phyloP scores from a whole-genome alignment of 306 rosid genomes.

The Malus fusca region DNA sequence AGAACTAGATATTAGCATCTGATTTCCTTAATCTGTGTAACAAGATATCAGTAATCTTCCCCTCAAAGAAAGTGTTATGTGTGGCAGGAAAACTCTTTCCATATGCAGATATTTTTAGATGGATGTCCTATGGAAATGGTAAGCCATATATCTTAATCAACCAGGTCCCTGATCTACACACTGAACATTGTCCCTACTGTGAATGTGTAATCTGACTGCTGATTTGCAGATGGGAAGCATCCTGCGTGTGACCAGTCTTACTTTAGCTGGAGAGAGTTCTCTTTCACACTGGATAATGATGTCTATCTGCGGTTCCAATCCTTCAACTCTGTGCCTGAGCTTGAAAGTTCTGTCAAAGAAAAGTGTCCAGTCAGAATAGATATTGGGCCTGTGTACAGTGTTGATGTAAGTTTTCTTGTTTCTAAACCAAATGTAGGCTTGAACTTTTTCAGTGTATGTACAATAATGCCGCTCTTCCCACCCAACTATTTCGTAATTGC shows the following conservation, averaged over 20 bases:
- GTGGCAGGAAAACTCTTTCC: slow-evolving; percentile 80
- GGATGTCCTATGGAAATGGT: slow-evolving; percentile 91
- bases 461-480: not conserved
- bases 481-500: not conserved
- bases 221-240: slow-evolving; percentile 79
- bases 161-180: not conserved
- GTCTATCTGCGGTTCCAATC: slow-evolving; percentile 70
- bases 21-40: not conserved
- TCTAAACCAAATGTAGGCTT: not conserved
- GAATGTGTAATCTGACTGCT: slow-evolving; percentile 1
- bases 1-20: not conserved
- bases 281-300: slow-evolving; percentile 68
- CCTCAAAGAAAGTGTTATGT: not conserved
- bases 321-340: slow-evolving; percentile 46
- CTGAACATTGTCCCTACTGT: not conserved
- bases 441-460: not conserved
- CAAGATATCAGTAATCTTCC: not conserved
- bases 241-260: slow-evolving; percentile 76
- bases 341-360: slow-evolving; percentile 65
- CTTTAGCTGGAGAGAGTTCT: slow-evolving; percentile 70
- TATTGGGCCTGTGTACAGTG: slow-evolving; percentile 79
- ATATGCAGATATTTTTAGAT: slow-evolving; percentile 53
- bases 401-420: slow-evolving; percentile 50
- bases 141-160: not conserved
- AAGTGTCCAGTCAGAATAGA: slow-evolving; percentile 77